Percentiles rank a stretch among this genome's conserved stretches.
These are phyloP conservation scores for Candida railenensis DNA, from an alignment of 805 yeast species.

Conservation along the genomic window DNA sequence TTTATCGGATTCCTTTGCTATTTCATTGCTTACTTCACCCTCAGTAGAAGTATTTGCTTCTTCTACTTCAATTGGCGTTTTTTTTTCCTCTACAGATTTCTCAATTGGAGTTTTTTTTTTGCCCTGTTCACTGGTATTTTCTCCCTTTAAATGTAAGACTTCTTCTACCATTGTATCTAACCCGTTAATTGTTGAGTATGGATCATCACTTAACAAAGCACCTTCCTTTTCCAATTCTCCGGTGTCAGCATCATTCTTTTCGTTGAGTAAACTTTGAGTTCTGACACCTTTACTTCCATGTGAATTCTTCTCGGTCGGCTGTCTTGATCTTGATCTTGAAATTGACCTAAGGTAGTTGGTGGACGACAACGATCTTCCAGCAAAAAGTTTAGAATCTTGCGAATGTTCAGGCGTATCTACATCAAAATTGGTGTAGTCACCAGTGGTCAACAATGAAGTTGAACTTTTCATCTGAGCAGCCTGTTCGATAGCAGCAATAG, in stretches of 20 bases:
- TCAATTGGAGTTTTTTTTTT: conserved; percentile 12
- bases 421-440: conserved; percentile 46
- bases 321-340: conserved; percentile 63
- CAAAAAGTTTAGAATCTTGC: conserved; percentile 17
- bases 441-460: conserved; percentile 44
- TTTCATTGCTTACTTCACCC: background rate
- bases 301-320: conserved; percentile 18
- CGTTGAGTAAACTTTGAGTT: conserved; percentile 11
- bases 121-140: conserved; percentile 13
- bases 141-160: conserved; percentile 36
- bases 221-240: conserved; percentile 54
- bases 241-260: conserved; percentile 30
- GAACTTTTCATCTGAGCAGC: conserved; percentile 13
- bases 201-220: conserved; percentile 52
- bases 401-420: conserved; percentile 31
- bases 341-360: conserved; percentile 61
- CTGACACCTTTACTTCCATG: background rate
- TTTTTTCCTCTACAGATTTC: conserved; percentile 14
- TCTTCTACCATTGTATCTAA: conserved; percentile 50
- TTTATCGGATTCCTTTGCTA: background rate
- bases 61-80: conserved; percentile 2
- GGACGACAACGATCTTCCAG: conserved; percentile 42
- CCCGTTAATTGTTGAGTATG: conserved; percentile 45
- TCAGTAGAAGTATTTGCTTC: background rate
- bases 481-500: conserved; percentile 43